Conservation (phyloP, 257 asterid species). For the Primulina tabacum region DNA sequence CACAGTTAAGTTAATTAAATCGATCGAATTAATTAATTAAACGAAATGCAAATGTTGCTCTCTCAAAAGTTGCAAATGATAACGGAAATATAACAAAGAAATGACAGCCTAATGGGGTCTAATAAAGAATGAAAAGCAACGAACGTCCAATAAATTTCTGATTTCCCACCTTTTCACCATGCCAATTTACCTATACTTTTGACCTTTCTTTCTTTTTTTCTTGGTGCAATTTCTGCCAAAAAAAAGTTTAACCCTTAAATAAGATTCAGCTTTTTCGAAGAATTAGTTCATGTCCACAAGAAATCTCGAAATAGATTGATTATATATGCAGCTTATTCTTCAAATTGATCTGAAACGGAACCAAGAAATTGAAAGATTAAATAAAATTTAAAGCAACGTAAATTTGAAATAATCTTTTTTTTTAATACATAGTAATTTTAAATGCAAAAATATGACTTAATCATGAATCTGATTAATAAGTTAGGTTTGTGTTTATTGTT, state of each 20-base stretch:
- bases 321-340: no score
- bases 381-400: no score
- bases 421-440: no score
- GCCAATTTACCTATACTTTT: slow-evolving; percentile 28
- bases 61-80: slow-evolving; percentile 26
- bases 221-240: slow-evolving; percentile 4
- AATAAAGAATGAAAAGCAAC: slow-evolving; percentile 25
- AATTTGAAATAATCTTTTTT: no score
- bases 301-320: not conserved
- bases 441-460: no score
- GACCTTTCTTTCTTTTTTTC: slow-evolving; percentile 19
- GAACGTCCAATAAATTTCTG: slow-evolving; percentile 15
- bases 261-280: not conserved
- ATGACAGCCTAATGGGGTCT: slow-evolving; percentile 9
- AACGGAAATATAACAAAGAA: not conserved
- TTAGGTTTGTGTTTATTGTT: no score
- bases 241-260: slow-evolving; percentile 7
- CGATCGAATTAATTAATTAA: no score
- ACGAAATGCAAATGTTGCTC: slow-evolving; percentile 8
- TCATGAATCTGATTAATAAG: no score
- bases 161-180: slow-evolving; percentile 21
- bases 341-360: no score
- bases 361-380: no score
- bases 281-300: slow-evolving; percentile 13
- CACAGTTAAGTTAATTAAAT: no score